These are phyloP conservation scores for Talaromyces sp. DNA, from an alignment of 2,329 filamentous ascomycete species.

Conservation along the genomic window DNA sequence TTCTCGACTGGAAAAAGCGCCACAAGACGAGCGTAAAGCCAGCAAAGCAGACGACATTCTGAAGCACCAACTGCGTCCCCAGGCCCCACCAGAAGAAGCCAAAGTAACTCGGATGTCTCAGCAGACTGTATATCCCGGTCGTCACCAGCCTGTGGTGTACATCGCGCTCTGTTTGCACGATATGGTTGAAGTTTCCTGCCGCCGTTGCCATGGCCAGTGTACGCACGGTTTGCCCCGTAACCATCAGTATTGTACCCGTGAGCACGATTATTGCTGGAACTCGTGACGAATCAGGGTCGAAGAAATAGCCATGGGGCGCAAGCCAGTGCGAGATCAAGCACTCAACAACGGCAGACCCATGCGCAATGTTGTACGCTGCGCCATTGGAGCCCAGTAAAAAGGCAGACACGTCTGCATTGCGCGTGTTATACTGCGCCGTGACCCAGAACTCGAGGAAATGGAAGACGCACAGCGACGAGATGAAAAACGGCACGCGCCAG, in stretches of 20 bases:
- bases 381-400: conserved; percentile 87
- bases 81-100: conserved; percentile 98
- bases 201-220: conserved; percentile 85
- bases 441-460: conserved; percentile 97
- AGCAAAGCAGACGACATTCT: conserved; percentile 73
- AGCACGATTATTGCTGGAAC: conserved; percentile 31
- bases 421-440: conserved; percentile 78
- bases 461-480: conserved; percentile 65
- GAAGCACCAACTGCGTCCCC: conserved; percentile 87
- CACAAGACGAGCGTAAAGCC: conserved; percentile 73
- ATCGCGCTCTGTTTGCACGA: conserved; percentile 65
- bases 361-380: conserved; percentile 75
- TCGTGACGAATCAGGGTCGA: conserved; percentile 24
- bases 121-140: conserved; percentile 66
- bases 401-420: conserved; percentile 63
- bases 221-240: conserved; percentile 68
- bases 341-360: conserved; percentile 69
- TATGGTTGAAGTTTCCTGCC: conserved; percentile 86
- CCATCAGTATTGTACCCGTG: conserved; percentile 60
- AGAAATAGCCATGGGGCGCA: conserved; percentile 40
- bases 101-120: conserved; percentile 91
- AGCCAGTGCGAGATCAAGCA: conserved; percentile 45
- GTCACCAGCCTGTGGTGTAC: conserved; percentile 78
- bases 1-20: conserved; percentile 74
- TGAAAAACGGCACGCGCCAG: conserved; percentile 55